Percentiles rank a stretch among this genome's conserved stretches.
Conservation (phyloP, 2,329 filamentous ascomycete species). For the Chaetomium sp. region DNA sequence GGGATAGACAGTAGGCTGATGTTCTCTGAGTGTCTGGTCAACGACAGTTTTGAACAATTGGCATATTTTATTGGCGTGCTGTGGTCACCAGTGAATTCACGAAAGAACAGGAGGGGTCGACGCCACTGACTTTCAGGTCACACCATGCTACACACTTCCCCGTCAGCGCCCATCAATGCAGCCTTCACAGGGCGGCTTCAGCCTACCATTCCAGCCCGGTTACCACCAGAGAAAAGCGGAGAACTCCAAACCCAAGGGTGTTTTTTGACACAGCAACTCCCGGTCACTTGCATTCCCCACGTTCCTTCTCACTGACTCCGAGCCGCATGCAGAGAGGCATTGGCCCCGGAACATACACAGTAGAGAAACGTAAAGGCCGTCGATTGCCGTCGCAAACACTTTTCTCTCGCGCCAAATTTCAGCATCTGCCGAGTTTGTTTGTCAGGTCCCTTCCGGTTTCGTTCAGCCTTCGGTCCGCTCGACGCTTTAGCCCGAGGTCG, state of each 20-base stretch:
- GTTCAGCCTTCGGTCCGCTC: conserved; percentile 10
- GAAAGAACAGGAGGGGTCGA: background rate
- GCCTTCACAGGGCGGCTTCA: background rate
- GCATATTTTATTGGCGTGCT: no score
- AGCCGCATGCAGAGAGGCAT: conserved; percentile 2
- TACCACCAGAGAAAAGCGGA: conserved; percentile 12
- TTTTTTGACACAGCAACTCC: background rate
- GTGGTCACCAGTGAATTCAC: background rate
- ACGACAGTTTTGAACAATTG: no score
- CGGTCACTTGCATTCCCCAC: conserved; percentile 5
- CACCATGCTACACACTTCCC: background rate
- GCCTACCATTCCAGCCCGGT: background rate
- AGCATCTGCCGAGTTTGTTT: background rate
- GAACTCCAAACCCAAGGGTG: background rate
- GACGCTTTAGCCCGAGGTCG: background rate
- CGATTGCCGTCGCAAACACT: background rate
- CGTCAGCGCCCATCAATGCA: background rate
- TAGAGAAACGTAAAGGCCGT: background rate
- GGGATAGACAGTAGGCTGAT: no score
- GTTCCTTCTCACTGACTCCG: background rate
- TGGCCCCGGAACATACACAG: conserved; percentile 1
- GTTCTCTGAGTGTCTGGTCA: no score
- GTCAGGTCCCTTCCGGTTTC: background rate
- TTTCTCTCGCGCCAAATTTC: conserved; percentile 1
- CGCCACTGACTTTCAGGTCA: background rate